Base-by-base conservation (phyloP, 2,329 filamentous ascomycete genomes). In the Harringtonia lauricola region DNA sequence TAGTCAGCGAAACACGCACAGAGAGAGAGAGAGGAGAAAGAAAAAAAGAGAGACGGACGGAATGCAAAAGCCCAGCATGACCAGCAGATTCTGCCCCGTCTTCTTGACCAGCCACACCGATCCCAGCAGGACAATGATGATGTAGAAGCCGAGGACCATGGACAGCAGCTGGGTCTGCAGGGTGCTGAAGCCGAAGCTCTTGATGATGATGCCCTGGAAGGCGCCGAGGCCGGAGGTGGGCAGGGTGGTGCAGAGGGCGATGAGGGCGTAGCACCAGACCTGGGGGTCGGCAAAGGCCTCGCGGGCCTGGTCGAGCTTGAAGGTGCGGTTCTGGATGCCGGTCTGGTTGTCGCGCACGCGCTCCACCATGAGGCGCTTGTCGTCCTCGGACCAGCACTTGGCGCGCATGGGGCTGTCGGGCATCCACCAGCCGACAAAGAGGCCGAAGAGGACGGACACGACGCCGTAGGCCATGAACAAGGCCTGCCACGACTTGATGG, bases 171-270 rank as follows among this genome's bases (percentile, higher is more conserved):
- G 83, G 0, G 83, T 86, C 59, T 88, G 64, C 8, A 86, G 65
- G 0, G 66, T 64, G 0, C 64, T 70, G 54, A 87, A 89, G 0
- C 79, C 63, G 46, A 88, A 79, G n/a, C 68, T 67, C 44, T 70
- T 74, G 59, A 88, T 85, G 53, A 89, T 81, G 52, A 88, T 81
- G 49, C 81, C 81, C 43, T 81, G 77, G 56, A 86, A 88, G 0
- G 77, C 78, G 8, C 83, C 83, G 0, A 88, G 71, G 0, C 83
- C 83, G 18, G 74, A 79, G 0, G 82, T 87, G 0, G 83, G 83
- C 2, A 88, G 65, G 0, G 82, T 87, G 0, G 83, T 86, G 60
- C 77, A 82, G 19, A 88, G 64, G 42, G 79, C 73, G 38, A 87
- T 79, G 8, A 76, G 61, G 36, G 71, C 72, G 55, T 83, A 81